These are phyloP conservation scores for Bryoglossum gracile DNA, from an alignment of 495 filamentous ascomycete species.

Conservation along the genomic window DNA sequence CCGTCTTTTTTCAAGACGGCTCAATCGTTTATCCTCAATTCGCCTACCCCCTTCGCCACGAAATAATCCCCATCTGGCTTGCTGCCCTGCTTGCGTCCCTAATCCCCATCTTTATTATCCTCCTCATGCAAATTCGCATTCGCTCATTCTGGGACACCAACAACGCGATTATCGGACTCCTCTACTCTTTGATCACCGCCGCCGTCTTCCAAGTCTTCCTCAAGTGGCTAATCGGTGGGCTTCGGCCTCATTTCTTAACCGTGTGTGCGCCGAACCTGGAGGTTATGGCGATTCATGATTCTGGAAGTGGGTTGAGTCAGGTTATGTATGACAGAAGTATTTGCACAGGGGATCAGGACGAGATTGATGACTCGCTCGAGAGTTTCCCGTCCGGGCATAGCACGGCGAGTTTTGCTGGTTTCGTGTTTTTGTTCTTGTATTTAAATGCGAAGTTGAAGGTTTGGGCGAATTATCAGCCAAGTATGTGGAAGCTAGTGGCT, in stretches of 20 bases:
- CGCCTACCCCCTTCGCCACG: conserved; percentile 53
- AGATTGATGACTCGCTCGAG: conserved; percentile 41
- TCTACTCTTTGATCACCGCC: conserved; percentile 52
- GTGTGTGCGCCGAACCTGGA: conserved; percentile 40
- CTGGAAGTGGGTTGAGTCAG: conserved; percentile 36
- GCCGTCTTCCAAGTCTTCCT: conserved; percentile 50
- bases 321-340: conserved; percentile 45
- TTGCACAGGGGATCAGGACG: conserved; percentile 38
- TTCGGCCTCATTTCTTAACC: conserved; percentile 46
- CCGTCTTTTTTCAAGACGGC: conserved; percentile 50
- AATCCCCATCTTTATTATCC: conserved; percentile 50
- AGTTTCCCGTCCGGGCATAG: conserved; percentile 46
- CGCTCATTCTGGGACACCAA: conserved; percentile 62
- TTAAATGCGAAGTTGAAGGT: conserved; percentile 51
- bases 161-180: conserved; percentile 52
- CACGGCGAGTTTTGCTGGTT: conserved; percentile 44
- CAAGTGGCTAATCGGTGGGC: conserved; percentile 31
- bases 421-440: conserved; percentile 45
- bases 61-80: conserved; percentile 54
- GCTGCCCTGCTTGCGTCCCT: conserved; percentile 48
- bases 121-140: conserved; percentile 50
- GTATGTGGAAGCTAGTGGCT: conserved; percentile 55
- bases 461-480: conserved; percentile 50
- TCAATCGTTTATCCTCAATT: conserved; percentile 54
- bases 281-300: conserved; percentile 17